A percentile compares a stretch with the other conserved stretches of the same genome.
Conservation (phyloP, 805 yeast species). For the Candida stauntonica region DNA sequence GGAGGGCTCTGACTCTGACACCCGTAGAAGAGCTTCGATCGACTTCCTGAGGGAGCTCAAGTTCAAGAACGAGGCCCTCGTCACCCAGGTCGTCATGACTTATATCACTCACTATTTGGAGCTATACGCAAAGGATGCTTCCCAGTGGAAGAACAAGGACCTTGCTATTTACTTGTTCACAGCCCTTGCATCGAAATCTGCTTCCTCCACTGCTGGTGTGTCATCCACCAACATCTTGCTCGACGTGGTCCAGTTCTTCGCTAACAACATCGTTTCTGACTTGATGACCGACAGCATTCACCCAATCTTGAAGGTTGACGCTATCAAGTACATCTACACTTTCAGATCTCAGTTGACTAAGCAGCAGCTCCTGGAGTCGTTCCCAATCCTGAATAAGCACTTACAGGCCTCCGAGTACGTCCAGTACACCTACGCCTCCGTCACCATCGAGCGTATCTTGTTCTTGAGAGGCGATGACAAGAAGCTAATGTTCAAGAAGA, state of each 20-base stretch:
- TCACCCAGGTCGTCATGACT: slow-evolving; percentile 68
- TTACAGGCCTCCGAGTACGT: slow-evolving; percentile 66
- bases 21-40: slow-evolving; percentile 89
- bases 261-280: slow-evolving; percentile 77
- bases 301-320: slow-evolving; percentile 85
- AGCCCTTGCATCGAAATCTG: slow-evolving; percentile 87
- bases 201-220: slow-evolving; percentile 81
- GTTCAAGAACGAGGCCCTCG: slow-evolving; percentile 65
- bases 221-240: slow-evolving; percentile 78
- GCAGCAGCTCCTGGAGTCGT: slow-evolving; percentile 70
- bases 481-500: slow-evolving; percentile 60
- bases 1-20: slow-evolving; percentile 92
- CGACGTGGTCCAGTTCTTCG: slow-evolving; percentile 84
- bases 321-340: slow-evolving; percentile 82
- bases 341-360: slow-evolving; percentile 93
- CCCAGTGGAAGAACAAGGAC: slow-evolving; percentile 83
- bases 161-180: slow-evolving; percentile 82
- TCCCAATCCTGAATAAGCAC: slow-evolving; percentile 74
- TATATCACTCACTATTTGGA: slow-evolving; percentile 66
- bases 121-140: slow-evolving; percentile 38
- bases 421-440: slow-evolving; percentile 89
- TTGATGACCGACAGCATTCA: slow-evolving; percentile 53
- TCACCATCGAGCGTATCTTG: slow-evolving; percentile 84
- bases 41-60: slow-evolving; percentile 86
- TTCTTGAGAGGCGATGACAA: slow-evolving; percentile 63